Conservation (phyloP, 2,329 filamentous ascomycete species). For the Gaeumannomyces tritici region DNA sequence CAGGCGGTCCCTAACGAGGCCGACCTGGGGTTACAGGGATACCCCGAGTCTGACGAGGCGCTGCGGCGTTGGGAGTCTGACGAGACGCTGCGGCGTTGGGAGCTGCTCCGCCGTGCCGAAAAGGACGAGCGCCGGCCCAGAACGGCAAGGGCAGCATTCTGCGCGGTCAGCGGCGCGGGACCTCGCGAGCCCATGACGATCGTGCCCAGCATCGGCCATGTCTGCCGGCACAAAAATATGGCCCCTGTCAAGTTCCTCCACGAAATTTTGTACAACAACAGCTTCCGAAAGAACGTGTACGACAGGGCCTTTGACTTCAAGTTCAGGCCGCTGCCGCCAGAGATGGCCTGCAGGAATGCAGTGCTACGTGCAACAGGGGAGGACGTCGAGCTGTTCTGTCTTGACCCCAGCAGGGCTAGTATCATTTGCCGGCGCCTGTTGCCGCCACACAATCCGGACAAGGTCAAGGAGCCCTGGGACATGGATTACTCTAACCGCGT, state of each 20-base stretch:
- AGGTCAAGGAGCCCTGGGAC: slow-evolving; percentile 16
- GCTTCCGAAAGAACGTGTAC: not conserved
- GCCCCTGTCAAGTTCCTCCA: not conserved
- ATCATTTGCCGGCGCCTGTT: slow-evolving; percentile 22
- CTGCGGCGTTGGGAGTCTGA: not conserved
- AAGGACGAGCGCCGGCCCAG: not conserved
- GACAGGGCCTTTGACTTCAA: not conserved
- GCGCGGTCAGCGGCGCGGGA: no score
- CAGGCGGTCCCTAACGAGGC: not conserved
- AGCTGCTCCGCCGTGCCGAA: not conserved
- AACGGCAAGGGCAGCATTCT: not conserved
- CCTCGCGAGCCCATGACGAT: not conserved
- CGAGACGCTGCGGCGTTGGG: not conserved
- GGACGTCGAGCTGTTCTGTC: slow-evolving; percentile 35
- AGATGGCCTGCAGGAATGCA: slow-evolving; percentile 12
- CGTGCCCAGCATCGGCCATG: not conserved
- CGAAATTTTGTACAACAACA: not conserved
- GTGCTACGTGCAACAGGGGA: slow-evolving; percentile 39
- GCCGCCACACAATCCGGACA: slow-evolving; percentile 16
- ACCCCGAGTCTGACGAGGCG: not conserved
- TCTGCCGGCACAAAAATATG: not conserved
- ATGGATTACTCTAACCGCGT: slow-evolving; percentile 38
- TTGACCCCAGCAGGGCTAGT: slow-evolving; percentile 13
- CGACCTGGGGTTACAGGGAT: not conserved
- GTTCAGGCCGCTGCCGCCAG: slow-evolving; percentile 3